A percentile compares a stretch with the other conserved stretches of the same genome.
These are phyloP conservation scores for Teunomyces kruisii DNA, from an alignment of 805 yeast genomes.

Conservation along the genomic window DNA sequence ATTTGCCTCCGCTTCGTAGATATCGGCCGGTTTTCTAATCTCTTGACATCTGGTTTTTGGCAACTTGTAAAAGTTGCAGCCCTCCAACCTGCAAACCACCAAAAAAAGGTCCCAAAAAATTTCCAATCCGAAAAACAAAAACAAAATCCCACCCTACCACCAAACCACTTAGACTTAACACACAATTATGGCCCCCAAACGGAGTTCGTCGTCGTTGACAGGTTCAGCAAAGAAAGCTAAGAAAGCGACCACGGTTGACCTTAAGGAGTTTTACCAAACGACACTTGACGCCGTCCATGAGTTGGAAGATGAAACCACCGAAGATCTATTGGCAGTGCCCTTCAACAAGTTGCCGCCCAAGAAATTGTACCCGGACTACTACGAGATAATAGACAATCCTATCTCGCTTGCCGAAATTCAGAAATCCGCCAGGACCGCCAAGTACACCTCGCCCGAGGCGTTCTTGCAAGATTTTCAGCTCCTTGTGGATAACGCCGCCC, in stretches of 20 bases:
- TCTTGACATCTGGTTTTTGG: not conserved
- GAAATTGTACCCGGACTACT: constrained; percentile 41
- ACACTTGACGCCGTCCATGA: constrained; percentile 32
- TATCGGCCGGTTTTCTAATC: too few species aligned
- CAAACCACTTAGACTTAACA: too few species aligned
- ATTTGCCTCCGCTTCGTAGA: not conserved
- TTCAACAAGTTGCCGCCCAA: constrained; percentile 37
- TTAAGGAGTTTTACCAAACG: constrained; percentile 27
- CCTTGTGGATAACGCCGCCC: constrained; percentile 38
- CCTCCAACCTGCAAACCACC: not conserved
- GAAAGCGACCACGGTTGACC: constrained; percentile 17
- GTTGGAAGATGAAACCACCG: constrained; percentile 30
- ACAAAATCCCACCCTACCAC: not conserved
- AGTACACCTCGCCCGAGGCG: constrained; percentile 41
- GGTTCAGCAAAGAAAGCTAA: constrained; percentile 3
- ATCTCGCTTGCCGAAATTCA: constrained; percentile 34
- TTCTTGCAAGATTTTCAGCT: constrained; percentile 36
- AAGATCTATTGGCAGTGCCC: constrained; percentile 22
- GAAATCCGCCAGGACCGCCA: constrained; percentile 42
- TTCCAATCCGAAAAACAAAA: not conserved
- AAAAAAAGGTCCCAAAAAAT: not conserved
- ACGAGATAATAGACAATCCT: constrained; percentile 33
- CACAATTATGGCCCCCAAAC: not conserved
- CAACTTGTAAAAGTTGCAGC: not conserved
- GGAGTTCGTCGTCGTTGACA: not conserved